These are phyloP conservation scores for Ogataea ganodermae DNA, from an alignment of 805 yeast species.

Conservation along the genomic window DNA sequence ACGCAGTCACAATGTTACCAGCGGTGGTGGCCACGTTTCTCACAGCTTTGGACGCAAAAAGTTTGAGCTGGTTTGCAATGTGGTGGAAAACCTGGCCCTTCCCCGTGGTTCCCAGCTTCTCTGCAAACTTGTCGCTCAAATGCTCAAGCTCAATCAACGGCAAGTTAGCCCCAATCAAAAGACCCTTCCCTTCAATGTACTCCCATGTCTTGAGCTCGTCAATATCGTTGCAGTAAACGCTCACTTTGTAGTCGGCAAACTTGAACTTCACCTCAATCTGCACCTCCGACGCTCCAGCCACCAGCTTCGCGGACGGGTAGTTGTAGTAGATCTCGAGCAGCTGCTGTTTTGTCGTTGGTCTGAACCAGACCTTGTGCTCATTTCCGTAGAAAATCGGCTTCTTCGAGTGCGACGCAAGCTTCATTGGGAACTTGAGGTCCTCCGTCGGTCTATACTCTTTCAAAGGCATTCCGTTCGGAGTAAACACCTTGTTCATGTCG, in stretches of 20 bases:
- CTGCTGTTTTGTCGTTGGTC: slow-evolving; percentile 43
- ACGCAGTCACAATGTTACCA: slow-evolving; percentile 51
- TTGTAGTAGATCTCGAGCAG: slow-evolving; percentile 36
- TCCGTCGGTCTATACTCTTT: slow-evolving; percentile 41
- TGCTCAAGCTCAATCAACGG: slow-evolving; percentile 42
- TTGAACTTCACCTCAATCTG: slow-evolving; percentile 49
- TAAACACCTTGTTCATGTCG: slow-evolving; percentile 35
- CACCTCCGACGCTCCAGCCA: slow-evolving; percentile 50
- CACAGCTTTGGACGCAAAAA: slow-evolving; percentile 51
- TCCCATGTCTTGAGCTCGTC: slow-evolving; percentile 40
- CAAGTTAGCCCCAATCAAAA: slow-evolving; percentile 45
- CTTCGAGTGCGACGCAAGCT: slow-evolving; percentile 30
- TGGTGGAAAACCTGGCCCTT: slow-evolving; percentile 40
- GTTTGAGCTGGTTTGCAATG: slow-evolving; percentile 43
- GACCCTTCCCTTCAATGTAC: slow-evolving; percentile 42
- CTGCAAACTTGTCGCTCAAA: slow-evolving; percentile 34
- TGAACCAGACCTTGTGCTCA: slow-evolving; percentile 44
- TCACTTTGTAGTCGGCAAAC: slow-evolving; percentile 41
- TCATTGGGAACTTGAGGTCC: slow-evolving; percentile 45
- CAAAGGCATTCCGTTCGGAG: slow-evolving; percentile 44
- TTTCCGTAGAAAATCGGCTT: slow-evolving; percentile 40
- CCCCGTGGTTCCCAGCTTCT: slow-evolving; percentile 24
- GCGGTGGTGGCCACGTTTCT: slow-evolving; percentile 53
- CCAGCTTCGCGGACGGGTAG: slow-evolving; percentile 42
- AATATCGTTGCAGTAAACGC: slow-evolving; percentile 45